phyloP scores from a whole-genome alignment of 208 protist species.

The Paratrypanosoma confusum region DNA sequence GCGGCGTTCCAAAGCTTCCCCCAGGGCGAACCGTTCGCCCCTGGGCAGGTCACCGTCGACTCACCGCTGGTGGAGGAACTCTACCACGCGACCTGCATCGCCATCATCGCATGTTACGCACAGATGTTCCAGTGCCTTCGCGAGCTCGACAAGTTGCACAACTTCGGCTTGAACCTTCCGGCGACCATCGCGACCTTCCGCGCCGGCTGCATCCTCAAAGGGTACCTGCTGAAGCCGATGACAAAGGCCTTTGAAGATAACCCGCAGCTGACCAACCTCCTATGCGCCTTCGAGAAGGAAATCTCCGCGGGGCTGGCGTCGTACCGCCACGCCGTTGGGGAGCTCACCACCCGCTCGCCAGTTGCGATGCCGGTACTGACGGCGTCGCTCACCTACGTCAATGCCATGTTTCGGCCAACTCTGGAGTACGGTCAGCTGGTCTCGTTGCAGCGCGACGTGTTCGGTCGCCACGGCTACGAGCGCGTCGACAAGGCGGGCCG shows the following conservation, averaged over 20 bases:
- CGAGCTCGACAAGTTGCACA: conserved; percentile 80
- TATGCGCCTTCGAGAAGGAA: conserved; percentile 79
- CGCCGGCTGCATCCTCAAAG: conserved; percentile 85
- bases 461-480: conserved; percentile 86
- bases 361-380: conserved; percentile 65
- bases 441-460: conserved; percentile 86
- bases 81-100: conserved; percentile 59
- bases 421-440: conserved; percentile 81
- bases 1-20: conserved; percentile 5
- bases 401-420: conserved; percentile 68
- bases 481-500: conserved; percentile 69
- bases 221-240: conserved; percentile 79
- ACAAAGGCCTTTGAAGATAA: conserved; percentile 81
- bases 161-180: conserved; percentile 78
- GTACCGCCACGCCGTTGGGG: conserved; percentile 56
- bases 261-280: conserved; percentile 74
- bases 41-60: conserved; percentile 40
- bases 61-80: conserved; percentile 54
- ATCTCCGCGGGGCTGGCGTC: conserved; percentile 43
- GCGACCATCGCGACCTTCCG: conserved; percentile 87
- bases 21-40: conserved; percentile 19
- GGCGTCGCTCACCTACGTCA: conserved; percentile 72
- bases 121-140: conserved; percentile 89
- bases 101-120: conserved; percentile 85
- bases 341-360: conserved; percentile 34